Conservation (phyloP, 208 protist species). For the Strigomonas culicis region DNA sequence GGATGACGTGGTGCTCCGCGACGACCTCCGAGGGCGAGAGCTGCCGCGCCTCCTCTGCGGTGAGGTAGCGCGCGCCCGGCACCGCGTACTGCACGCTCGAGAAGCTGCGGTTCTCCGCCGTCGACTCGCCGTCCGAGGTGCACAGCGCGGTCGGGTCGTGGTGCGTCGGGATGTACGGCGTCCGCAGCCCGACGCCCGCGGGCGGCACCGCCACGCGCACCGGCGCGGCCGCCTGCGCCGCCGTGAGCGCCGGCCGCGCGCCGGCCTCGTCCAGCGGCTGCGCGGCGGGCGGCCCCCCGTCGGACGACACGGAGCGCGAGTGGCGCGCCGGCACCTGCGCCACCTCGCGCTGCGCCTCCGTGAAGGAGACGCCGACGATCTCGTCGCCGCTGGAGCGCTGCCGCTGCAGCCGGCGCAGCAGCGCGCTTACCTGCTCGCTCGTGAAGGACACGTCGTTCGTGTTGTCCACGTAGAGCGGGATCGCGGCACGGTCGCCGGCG, state of each 20-base stretch:
- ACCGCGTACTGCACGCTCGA: slow-evolving; percentile 10
- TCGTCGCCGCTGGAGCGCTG: slow-evolving; percentile 20
- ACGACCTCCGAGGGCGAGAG: not conserved
- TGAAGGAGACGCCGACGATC: slow-evolving; percentile 30
- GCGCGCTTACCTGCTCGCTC: not conserved
- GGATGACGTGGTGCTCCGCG: slow-evolving; percentile 13
- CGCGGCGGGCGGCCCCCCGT: not conserved
- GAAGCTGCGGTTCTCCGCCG: not conserved
- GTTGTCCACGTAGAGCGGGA: slow-evolving; percentile 29
- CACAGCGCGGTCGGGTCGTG: not conserved
- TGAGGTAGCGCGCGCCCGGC: slow-evolving; percentile 11
- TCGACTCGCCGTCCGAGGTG: not conserved
- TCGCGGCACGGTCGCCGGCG: slow-evolving; percentile 19
- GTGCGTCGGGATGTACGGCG: not conserved
- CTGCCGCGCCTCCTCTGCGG: not conserved
- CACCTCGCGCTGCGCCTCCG: slow-evolving; percentile 12
- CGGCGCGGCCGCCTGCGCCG: not conserved
- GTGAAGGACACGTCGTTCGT: slow-evolving; percentile 19
- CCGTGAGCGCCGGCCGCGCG: not conserved
- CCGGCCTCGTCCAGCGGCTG: not conserved
- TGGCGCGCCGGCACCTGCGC: not conserved
- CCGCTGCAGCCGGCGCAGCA: slow-evolving; percentile 12
- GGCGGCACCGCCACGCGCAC: not conserved
- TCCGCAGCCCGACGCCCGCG: not conserved
- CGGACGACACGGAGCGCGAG: not conserved